Evolutionary conservation across 495 filamentous ascomycete genomes (phyloP), one percentile per base, ranked within the genome.

Genomic region (Oleoguttula mirabilis): DNA sequence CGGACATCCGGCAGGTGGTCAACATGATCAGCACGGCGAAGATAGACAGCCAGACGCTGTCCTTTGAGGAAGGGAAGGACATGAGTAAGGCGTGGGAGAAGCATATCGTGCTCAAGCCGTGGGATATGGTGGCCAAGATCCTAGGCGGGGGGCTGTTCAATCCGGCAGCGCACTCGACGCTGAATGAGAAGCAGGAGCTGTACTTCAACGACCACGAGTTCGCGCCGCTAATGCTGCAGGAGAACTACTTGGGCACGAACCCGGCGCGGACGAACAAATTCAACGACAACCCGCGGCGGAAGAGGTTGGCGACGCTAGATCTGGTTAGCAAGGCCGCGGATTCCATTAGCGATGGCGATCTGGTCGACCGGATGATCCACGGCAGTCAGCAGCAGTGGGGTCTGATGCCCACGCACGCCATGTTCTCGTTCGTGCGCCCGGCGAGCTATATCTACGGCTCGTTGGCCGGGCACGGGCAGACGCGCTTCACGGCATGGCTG

Each of bases 191-290:
- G 66, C 87, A 87, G 44, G 88, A 96, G 62, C 76, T 99, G 1
- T 99, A 99, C 62, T 99, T 99, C 70, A 94, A 96, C 56, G 90
- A 99, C 51, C 88, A 95, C 53, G 90, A 99, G 53, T 88, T 95
- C 60, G 93, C 84, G 55, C 84, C 79, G 53, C 61, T 99, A 38
- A 96, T 99, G 92, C 75, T 99, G 45, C 88, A 99, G 57, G 90
- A 99, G 60, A 96, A 99, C 53, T 99, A 96, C 52, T 67, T 99
- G 3, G 79, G 73, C 40, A 86, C 87, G 0, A 80, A 71, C 32
- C 92, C 88, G 11, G 67, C 72, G 7, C 68, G 72, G 10, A 61
- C 83, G 2, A 68, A 60, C 34, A 23, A 35, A 22, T 47, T 36
- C 42, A 59, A 63, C 20, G 76, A 75, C 45, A 58, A 60, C 1